Evolutionary conservation across 768 basidiomycete species (phyloP).

Genomic region (Mycena floridula): DNA sequence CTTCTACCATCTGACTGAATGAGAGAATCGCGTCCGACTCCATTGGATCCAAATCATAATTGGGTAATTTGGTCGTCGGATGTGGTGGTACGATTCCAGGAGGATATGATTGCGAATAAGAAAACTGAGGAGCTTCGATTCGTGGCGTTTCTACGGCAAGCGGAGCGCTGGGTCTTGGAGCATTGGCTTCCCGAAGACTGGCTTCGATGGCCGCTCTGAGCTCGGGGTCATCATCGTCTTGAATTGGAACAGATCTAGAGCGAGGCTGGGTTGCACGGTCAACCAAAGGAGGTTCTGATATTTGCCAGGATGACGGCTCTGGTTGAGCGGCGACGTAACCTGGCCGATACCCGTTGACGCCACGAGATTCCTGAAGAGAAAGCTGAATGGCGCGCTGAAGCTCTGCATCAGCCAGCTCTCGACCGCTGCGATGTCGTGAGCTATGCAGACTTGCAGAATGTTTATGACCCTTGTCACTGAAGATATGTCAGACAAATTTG

Average conservation of each 20-base stretch:
- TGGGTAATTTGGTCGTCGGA: conserved; percentile 54
- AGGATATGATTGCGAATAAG: conserved; percentile 42
- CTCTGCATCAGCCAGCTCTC: conserved; percentile 75
- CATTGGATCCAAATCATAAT: conserved; percentile 72
- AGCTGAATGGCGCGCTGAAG: conserved; percentile 91
- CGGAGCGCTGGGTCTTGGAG: conserved; percentile 77
- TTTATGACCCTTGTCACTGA: conserved; percentile 43
- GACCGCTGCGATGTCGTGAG: conserved; percentile 47
- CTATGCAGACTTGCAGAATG: conserved; percentile 47
- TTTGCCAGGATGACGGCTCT: conserved; percentile 44
- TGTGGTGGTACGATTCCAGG: conserved; percentile 26
- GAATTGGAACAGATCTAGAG: conserved; percentile 23
- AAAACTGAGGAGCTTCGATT: conserved; percentile 33
- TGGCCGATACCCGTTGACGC: conserved; percentile 42
- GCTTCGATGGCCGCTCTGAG: conserved; percentile 93
- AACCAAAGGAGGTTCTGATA: conserved; percentile 68
- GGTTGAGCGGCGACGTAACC: conserved; percentile 71
- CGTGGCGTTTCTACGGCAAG: conserved; percentile 47
- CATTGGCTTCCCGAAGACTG: conserved; percentile 77
- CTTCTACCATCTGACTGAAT: conserved; percentile 87
- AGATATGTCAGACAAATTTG: neutral
- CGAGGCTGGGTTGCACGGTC: conserved; percentile 42
- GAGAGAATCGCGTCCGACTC: conserved; percentile 86
- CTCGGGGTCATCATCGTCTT: conserved; percentile 89
- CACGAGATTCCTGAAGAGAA: conserved; percentile 73